Evolutionary conservation across 257 asterid species (phyloP).

Genomic region (Cinchona pubescens): DNA sequence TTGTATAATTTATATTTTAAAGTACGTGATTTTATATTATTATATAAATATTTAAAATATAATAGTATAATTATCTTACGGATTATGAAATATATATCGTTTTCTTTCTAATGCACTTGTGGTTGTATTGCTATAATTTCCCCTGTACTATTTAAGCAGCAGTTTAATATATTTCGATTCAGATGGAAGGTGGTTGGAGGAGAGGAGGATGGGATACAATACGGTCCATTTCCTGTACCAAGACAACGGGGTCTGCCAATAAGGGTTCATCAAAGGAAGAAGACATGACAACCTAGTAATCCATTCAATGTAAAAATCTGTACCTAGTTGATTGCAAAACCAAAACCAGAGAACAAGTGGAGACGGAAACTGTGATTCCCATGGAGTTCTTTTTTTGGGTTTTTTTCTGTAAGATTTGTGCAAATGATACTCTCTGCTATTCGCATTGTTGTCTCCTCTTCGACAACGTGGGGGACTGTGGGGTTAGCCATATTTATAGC

Average conservation of each 20-base stretch:
- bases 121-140: no score
- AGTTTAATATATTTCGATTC: background rate
- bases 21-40: no score
- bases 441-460: background rate
- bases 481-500: constrained; percentile 9
- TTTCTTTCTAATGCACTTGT: no score
- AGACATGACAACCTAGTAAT: background rate
- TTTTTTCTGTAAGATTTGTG: background rate
- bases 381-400: background rate
- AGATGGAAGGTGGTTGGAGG: constrained; percentile 62
- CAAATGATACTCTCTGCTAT: background rate
- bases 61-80: no score
- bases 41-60: no score
- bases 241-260: constrained; percentile 58
- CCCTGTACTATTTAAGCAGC: background rate
- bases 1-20: no score
- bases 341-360: constrained; percentile 12
- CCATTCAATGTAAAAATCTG: background rate
- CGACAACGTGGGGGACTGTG: constrained; percentile 7
- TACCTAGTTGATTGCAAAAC: background rate
- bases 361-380: constrained; percentile 7
- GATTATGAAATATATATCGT: no score
- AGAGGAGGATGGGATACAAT: constrained; percentile 47
- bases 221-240: constrained; percentile 70
- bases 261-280: constrained; percentile 21